Base-by-base conservation (phyloP, 1,284 basidiomycete species). In the Tylopilus sp. region DNA sequence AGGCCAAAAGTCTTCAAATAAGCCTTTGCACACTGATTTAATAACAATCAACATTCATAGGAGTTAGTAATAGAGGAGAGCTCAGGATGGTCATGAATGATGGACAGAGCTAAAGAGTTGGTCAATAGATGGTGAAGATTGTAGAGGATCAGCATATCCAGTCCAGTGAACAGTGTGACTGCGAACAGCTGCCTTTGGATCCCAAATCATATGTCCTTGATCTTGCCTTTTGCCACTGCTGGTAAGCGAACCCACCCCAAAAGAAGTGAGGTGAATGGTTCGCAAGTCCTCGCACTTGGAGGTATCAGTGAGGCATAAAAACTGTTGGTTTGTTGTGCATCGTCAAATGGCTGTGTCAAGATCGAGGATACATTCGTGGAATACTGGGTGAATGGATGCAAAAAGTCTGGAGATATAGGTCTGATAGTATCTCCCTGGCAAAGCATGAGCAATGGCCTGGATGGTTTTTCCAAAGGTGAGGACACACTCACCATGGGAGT, bases 261-360 rank as follows among this genome's bases (percentile, higher is more conserved):
- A 66, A 60, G 49, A 62, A 55, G 29, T 62, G 61, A 74, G 53
- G 55, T 68, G 63, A 1, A 62, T 66, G 9, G 63, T 68, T 26
- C 70, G 63, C 13, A 79, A 55, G 47, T 73, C 62, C 12, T 56
- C 38, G 61, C 79, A 79, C 18, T 32, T 1, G 29, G 60, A 3
- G 19, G 59, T 55, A 56, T 79, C 69, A 52, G 69, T 71, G 65
- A 81, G 77, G 15, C 68, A 54, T 7, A 73, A 4, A 24, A 68
- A 54, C 24, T 72, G 67, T 8, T 76, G 70, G 8, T 72, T 64
- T 0, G 68, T 65, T 24, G 77, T 73, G 7, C 44, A 12, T 12
- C 63, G 70, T 1, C 77, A 59, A 32, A 81, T 65, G 0, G 75
- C 75, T 4, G 66, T 60, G 61, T 82, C 79, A 60, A 72, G 77